Conservation (phyloP, 192 early-diverging fungal genomes). For the Coemansia sp. region DNA sequence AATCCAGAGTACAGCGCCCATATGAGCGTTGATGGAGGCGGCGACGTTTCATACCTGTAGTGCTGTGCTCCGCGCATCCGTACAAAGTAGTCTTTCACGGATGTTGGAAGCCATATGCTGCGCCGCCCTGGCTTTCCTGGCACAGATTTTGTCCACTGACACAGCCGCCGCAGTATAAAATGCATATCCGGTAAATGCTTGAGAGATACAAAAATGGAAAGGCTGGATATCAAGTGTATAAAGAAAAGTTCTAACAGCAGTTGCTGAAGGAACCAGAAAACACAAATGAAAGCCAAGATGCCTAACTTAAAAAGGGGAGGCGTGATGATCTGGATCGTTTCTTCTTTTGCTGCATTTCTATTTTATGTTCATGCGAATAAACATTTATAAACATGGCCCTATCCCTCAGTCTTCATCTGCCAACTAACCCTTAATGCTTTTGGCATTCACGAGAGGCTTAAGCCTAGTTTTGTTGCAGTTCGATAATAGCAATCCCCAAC, state of each 20-base stretch:
- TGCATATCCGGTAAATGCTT: conserved; percentile 11
- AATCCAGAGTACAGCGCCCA: conserved; percentile 40
- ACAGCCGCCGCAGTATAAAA: conserved; percentile 26
- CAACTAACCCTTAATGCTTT: too few species aligned
- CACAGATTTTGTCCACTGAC: conserved; percentile 32
- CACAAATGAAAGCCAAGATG: too few species aligned
- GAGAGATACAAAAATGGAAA: background rate
- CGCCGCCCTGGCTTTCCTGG: conserved; percentile 37
- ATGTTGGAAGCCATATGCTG: conserved; percentile 26
- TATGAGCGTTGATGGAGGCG: conserved; percentile 31
- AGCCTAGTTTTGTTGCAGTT: too few species aligned
- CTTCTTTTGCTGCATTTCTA: background rate
- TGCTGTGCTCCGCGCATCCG: conserved; percentile 49
- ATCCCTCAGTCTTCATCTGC: too few species aligned
- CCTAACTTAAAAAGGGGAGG: background rate
- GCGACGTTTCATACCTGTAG: conserved; percentile 19
- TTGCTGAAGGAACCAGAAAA: background rate
- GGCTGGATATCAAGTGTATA: background rate
- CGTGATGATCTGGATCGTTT: background rate
- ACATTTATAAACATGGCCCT: too few species aligned
- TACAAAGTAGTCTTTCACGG: conserved; percentile 17
- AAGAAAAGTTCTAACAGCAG: background rate
- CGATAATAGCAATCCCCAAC: too few species aligned
- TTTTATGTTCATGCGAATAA: background rate
- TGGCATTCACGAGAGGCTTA: too few species aligned